Percentiles rank a stretch among this genome's conserved stretches.
These are phyloP conservation scores for Clavaria fumosa DNA, from an alignment of 768 basidiomycete species.

Conservation along the genomic window DNA sequence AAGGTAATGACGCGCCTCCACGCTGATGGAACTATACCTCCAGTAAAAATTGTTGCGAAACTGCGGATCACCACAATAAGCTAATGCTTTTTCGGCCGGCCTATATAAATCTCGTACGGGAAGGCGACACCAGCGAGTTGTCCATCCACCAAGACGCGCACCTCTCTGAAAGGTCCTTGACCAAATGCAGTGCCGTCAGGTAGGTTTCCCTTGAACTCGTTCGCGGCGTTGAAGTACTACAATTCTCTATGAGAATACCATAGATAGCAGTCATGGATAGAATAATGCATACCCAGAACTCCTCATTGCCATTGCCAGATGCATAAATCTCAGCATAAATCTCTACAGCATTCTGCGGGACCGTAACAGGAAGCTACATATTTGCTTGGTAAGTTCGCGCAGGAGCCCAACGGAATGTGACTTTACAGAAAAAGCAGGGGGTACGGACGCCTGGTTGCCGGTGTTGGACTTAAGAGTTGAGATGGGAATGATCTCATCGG, in stretches of 20 bases:
- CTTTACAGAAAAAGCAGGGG: slow-evolving; percentile 53
- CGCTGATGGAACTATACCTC: slow-evolving; percentile 51
- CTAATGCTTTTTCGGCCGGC: too few species aligned
- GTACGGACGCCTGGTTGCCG: slow-evolving; percentile 62
- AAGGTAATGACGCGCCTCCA: slow-evolving; percentile 36
- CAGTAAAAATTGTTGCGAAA: slow-evolving; percentile 58
- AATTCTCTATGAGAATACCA: background rate
- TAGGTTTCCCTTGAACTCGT: slow-evolving; percentile 39
- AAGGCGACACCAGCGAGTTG: slow-evolving; percentile 32
- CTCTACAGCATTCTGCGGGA: slow-evolving; percentile 54
- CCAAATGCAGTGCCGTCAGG: slow-evolving; percentile 29
- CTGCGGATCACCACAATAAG: too few species aligned
- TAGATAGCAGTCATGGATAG: background rate
- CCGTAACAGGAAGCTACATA: slow-evolving; percentile 43
- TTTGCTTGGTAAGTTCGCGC: background rate
- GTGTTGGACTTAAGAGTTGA: slow-evolving; percentile 47
- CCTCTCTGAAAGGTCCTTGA: slow-evolving; percentile 36
- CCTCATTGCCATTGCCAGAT: slow-evolving; percentile 40
- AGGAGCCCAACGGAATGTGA: background rate
- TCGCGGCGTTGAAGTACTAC: slow-evolving; percentile 55
- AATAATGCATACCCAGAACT: slow-evolving; percentile 52
- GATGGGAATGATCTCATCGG: slow-evolving; percentile 55
- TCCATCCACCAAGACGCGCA: slow-evolving; percentile 31
- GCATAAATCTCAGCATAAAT: slow-evolving; percentile 60
- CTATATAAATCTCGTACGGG: too few species aligned